Evolutionary conservation across 495 filamentous ascomycete species (phyloP), one percentile per base, ranked within the genome.

Genomic region (Penicillium verhagenii): DNA sequence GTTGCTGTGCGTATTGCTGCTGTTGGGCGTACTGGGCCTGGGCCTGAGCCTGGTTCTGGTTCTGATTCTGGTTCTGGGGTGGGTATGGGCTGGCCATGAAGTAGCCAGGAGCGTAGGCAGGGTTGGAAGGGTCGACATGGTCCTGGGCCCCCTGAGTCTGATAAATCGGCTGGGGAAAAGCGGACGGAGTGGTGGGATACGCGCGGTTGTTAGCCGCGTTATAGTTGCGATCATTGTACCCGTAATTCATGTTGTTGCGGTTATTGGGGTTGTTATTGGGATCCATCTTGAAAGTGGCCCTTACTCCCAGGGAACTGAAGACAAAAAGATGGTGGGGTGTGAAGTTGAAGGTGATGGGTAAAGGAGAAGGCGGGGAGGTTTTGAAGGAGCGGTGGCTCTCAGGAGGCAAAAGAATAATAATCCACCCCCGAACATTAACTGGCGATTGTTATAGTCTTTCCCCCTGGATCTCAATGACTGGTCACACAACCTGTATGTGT

Each of bases 101-200:
- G 63, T 88, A 90, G 31, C 84, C 82, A 14, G 81, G 74, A 50
- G 68, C 73, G 53, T 79, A 83, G 28, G 72, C 76, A 45, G 74
- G 71, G 50, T 75, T 74, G 39, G 70, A 79, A 45, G 77, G 69
- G 50, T 75, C 73, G 54, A 73, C 68, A 51, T 79, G 78, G 35
- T 80, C 79, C 66, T 83, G 78, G 56, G 83, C 81, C 37, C 76
- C 74, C 62, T 83, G 79, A 70, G 83, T 85, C 50, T 82, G 81
- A 67, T 85, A 89, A 65, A 95, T 86, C 25, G 92, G 91, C 72
- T 97, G 92, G 10, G 92, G 92, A 63, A 97, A 97, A 46, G 92
- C 94, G 56, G 92, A 96, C 50, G 94, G 93, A 16, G 94, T 98
- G 43, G 94, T 96, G 65, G 94, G 95, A 82, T 93, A 98, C 53